Evolutionary conservation across 257 asterid genomes (phyloP), one percentile per base, ranked within the genome.

Genomic region (Lantana camara): DNA sequence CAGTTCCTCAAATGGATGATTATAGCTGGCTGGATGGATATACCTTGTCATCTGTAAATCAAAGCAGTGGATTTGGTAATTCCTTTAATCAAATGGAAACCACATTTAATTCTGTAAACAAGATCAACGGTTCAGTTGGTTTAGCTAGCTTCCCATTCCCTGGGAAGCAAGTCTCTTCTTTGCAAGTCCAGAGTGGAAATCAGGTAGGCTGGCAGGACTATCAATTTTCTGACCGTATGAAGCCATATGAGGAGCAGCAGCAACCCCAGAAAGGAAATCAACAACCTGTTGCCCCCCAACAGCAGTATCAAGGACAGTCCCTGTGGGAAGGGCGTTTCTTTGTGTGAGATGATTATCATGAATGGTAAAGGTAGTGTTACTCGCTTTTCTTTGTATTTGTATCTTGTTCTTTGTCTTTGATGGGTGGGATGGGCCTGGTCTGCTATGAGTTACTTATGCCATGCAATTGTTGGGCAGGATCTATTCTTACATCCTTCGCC

Each of bases 11-110:
- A 49, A 63, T 82, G 68, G 99, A 93, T 73, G 87, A 93, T 78
- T 93, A 90, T 70, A 76, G 93, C 79, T 92, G 98, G 98, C 82
- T 89, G 10, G 98, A 82, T 79, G 96, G 95, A 12, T 82, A 88
- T 80, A 86, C 71, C 66, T 73, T 88, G 35, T 81, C 95, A 41
- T 47, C 91, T 24, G 77, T 81, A 59, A 82, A 80, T 66, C 84
- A 66, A 57, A 79, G 83, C 57, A 71, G 58, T 64, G 97, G 91
- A 13, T 78, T 77, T 60, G 73, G 68, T 57, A 80, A 65, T 67
- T 75, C 88, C 11, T 16, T 69, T 23, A 81, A 80, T 80, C 85
- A 73, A 17, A 67, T 72, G 46, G 80, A 79, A 22, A 80, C 80
- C 50, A 40, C 75, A 15, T 70, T 73, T 67, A 76, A 60, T 44